Evolutionary conservation across 305 asterid species (phyloP).

Genomic region (Vinca major): DNA sequence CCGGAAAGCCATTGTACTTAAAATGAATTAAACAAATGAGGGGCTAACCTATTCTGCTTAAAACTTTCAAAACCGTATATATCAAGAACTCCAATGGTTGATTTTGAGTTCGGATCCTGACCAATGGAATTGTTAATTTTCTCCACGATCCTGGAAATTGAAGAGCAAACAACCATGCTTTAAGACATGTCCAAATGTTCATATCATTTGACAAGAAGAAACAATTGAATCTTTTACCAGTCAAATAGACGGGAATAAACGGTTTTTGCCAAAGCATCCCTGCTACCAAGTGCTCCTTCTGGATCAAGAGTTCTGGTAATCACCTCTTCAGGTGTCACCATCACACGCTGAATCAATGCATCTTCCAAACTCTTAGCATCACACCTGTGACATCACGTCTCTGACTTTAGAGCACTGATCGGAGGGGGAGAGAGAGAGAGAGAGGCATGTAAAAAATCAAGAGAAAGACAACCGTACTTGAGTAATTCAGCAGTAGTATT

Average conservation of each 20-base stretch:
- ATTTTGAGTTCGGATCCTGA: slow-evolving; percentile 98
- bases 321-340: slow-evolving; percentile 98
- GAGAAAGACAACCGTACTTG: slow-evolving; percentile 40
- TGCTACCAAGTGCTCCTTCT: slow-evolving; percentile 88
- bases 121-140: slow-evolving; percentile 93
- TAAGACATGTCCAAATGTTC: slow-evolving; percentile 1
- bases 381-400: slow-evolving; percentile 54
- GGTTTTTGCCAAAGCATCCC: slow-evolving; percentile 98
- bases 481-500: slow-evolving; percentile 79
- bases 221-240: slow-evolving; percentile 45
- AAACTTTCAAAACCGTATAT: slow-evolving; percentile 98
- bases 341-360: slow-evolving; percentile 93
- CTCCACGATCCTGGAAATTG: slow-evolving; percentile 79
- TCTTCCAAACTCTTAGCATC: slow-evolving; percentile 94
- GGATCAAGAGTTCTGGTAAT: slow-evolving; percentile 97
- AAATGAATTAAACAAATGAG: slow-evolving; percentile 11
- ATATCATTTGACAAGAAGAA: slow-evolving; percentile 16
- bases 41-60: slow-evolving; percentile 72
- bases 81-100: slow-evolving; percentile 97
- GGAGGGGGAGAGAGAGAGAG: slow-evolving; percentile 11
- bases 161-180: slow-evolving; percentile 11
- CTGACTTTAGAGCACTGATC: slow-evolving; percentile 15
- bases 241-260: slow-evolving; percentile 84
- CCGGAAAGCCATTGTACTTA: not conserved
- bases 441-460: slow-evolving; percentile 13